Base-by-base conservation (phyloP, 2,329 filamentous ascomycete genomes). In the Cercospora sojina region DNA sequence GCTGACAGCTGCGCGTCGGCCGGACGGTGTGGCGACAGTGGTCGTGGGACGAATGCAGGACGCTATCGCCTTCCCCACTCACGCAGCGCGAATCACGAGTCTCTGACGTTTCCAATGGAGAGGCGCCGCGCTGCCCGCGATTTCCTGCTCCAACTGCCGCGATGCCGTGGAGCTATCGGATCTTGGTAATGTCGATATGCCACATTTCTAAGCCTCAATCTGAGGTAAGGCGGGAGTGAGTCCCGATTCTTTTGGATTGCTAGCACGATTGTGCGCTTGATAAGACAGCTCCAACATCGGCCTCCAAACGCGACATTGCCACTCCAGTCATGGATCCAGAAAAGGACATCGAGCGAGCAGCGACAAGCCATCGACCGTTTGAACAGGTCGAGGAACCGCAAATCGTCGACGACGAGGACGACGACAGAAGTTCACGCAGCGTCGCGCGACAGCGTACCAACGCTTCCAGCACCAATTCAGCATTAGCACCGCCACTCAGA, bases 341-440 rank as follows among this genome's bases (percentile, higher is more conserved):
- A 57, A 57, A 57, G 12, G 53, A 57, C 12, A 31, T 35, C n/a
- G 53, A 57, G 31, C 27, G 9, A 35, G 53, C 29, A 8, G 3
- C 53, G 7, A 9, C n/a, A 7, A 7, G 31, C n/a, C 5, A 6
- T 31, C 27, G 7, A 32, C 18, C 53, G 12, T 12, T 32, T 9
- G 62, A 64, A 59, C 31, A 64, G 47, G 53, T 53, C 31, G 62
- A 64, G 20, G 47, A 63, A 25, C 31, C n/a, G 10, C 32, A 51
- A n/a, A 4, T 13, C 23, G 9, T 18, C n/a, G 47, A 61, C 60
- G 35, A 57, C 20, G 62, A 64, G n/a, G 53, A 64, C 35, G 32
- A 55, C 49, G 60, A 55, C n/a, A 55, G 20, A 64, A 55, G 61
- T 47, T 57, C 53, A n/a, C 53, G 53, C 53, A 64, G 61, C 35